Base-by-base conservation (phyloP, 306 rosid species). In the Chamaecrista fasciculata region DNA sequence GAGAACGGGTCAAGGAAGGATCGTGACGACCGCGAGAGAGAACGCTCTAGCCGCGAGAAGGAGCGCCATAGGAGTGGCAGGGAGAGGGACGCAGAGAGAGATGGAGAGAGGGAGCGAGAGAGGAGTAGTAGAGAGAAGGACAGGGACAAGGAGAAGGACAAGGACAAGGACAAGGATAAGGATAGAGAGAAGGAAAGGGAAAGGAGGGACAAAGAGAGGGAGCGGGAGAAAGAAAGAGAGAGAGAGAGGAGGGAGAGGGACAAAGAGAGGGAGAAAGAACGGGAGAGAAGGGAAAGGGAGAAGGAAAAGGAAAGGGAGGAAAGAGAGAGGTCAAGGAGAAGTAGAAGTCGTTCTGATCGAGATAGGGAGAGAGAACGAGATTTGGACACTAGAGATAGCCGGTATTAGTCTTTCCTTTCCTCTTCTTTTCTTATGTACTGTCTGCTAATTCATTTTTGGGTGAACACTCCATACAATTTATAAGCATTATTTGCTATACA, bases 341-440 rank as follows among this genome's bases (percentile, higher is more conserved):
- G 95, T 70, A 69, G 70, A 76, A 83, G 89, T 21, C 80, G 82
- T 65, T 77, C 95, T 6, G 87, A 74, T 19, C 75, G 96, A 8
- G 89, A 85, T 15, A 83, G 73, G 67, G 91, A 86, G 15, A 78
- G 88, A 74, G 98, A 86, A 15, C 83, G 87, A 62, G 93, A 90
- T 63, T 48, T 85, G 40, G 94, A 88, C 70, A 31, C 29, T 50
- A 78, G 91, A 58, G 98, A 90, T 23, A 80, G 76, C 87, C 81
- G 94, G 98, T 93, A 84, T 61, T 62, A 25, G 29, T 57, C 25
- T 55, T 34, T 36, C 36, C 16, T 23, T 57, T 29, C 34, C 34
- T 5, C 12, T 51, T 4, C 12, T 18, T 42, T 36, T 42, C 11
- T 39, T 50, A 14, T 66, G 14, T 33, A 42, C 48, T 63, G 20